Percentiles rank a stretch among this genome's conserved stretches.
Conservation (phyloP, 2,329 filamentous ascomycete species). For the Fusarium sarcochroum region DNA sequence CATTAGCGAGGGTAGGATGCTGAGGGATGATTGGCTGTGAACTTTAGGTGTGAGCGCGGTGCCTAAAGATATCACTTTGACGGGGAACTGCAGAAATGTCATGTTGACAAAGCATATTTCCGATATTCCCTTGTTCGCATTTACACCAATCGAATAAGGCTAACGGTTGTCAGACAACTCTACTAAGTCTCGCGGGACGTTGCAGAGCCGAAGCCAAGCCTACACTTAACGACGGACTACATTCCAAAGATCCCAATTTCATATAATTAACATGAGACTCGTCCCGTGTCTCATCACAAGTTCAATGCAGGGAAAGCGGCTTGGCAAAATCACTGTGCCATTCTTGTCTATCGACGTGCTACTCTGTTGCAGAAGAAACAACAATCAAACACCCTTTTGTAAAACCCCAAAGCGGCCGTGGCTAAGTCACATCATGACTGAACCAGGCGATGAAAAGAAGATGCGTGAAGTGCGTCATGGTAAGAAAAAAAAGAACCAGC, state of each 20-base stretch:
- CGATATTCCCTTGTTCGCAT: neutral
- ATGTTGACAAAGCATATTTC: neutral
- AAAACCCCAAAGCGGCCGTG: conserved; percentile 41
- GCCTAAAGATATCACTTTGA: neutral
- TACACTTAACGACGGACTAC: neutral
- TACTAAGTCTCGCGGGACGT: neutral
- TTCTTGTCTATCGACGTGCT: conserved; percentile 43
- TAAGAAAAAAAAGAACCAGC: conserved; percentile 36
- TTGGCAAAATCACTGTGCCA: conserved; percentile 32
- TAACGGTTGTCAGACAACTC: no score
- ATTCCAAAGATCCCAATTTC: neutral
- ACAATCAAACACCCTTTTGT: conserved; percentile 40
- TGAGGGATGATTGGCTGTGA: neutral
- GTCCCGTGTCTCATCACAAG: neutral
- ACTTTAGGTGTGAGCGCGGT: neutral
- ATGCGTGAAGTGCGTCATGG: conserved; percentile 29
- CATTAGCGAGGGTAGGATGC: neutral
- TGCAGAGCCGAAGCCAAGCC: neutral
- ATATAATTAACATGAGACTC: neutral
- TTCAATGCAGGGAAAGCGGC: neutral
- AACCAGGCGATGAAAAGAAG: conserved; percentile 45
- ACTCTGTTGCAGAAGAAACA: conserved; percentile 29
- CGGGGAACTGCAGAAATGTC: neutral
- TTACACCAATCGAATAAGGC: neutral
- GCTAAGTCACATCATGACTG: conserved; percentile 3